A percentile compares a stretch with the other conserved stretches of the same genome.
phyloP scores from a whole-genome alignment of 2,329 filamentous ascomycete genomes.

The Trichoderma sp. region DNA sequence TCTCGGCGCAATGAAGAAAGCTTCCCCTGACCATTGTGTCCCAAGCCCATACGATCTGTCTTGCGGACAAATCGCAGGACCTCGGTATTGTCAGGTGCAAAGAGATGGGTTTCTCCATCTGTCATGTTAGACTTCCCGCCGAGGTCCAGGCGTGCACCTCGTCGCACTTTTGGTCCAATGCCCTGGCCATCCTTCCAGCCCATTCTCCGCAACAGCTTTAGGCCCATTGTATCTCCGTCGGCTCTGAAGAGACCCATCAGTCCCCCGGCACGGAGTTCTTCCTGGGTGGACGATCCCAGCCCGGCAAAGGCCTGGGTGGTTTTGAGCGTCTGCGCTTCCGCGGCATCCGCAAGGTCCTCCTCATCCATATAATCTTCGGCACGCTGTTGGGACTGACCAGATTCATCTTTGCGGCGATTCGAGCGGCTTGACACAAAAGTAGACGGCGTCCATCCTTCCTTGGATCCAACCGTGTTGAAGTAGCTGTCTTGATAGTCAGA shows the following conservation, averaged over 20 bases:
- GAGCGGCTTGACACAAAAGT: slow-evolving; percentile 88
- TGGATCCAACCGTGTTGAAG: slow-evolving; percentile 97
- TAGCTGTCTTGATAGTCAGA: slow-evolving; percentile 57
- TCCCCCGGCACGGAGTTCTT: slow-evolving; percentile 49
- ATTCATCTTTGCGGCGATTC: slow-evolving; percentile 69
- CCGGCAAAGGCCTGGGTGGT: slow-evolving; percentile 74
- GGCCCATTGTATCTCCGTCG: slow-evolving; percentile 81
- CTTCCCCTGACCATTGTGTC: slow-evolving; percentile 61
- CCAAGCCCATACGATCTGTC: slow-evolving; percentile 69
- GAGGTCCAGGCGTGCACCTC: slow-evolving; percentile 66
- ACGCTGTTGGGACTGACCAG: slow-evolving; percentile 61
- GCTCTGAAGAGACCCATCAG: slow-evolving; percentile 72
- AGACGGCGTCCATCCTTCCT: slow-evolving; percentile 94
- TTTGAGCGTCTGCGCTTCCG: slow-evolving; percentile 73
- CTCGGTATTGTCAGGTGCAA: slow-evolving; percentile 78
- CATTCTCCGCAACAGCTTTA: slow-evolving; percentile 85
- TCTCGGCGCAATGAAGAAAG: slow-evolving; percentile 44
- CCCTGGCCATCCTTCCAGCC: slow-evolving; percentile 95
- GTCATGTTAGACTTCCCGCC: slow-evolving; percentile 41
- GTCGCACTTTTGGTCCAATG: slow-evolving; percentile 80
- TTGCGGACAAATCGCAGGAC: slow-evolving; percentile 69
- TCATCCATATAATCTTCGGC: slow-evolving; percentile 97
- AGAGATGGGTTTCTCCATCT: slow-evolving; percentile 63
- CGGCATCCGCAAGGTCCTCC: slow-evolving; percentile 85
- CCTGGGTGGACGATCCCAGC: slow-evolving; percentile 66